Percentiles rank a stretch among this genome's conserved stretches.
phyloP scores from a whole-genome alignment of 2,329 filamentous ascomycete species.

The Xylaria sp. region DNA sequence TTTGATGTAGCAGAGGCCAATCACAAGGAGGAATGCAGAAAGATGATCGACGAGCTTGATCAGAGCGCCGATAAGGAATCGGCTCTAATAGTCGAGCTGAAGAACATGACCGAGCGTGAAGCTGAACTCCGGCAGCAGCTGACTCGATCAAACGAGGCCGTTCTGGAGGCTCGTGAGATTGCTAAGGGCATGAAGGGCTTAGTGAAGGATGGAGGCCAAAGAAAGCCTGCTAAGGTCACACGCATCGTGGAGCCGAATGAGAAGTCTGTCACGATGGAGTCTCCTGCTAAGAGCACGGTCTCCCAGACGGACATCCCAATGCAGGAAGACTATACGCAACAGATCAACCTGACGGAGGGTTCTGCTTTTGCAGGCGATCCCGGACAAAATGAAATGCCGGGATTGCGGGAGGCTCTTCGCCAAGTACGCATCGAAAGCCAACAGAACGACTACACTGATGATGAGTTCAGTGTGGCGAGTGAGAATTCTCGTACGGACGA shows the following conservation, averaged over 20 bases:
- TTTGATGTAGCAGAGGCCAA: conserved; percentile 30
- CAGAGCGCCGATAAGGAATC: conserved; percentile 26
- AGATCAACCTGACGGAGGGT: conserved; percentile 41
- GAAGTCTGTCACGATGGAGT: conserved; percentile 35
- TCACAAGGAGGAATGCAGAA: conserved; percentile 23
- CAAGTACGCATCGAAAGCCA: conserved; percentile 33
- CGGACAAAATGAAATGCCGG: conserved; percentile 31
- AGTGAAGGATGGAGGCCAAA: conserved; percentile 30
- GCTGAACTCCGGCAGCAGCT: conserved; percentile 23
- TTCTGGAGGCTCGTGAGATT: conserved; percentile 28
- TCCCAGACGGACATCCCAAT: conserved; percentile 38
- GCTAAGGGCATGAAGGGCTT: conserved; percentile 29
- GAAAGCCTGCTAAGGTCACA: conserved; percentile 37
- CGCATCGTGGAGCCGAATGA: conserved; percentile 38
- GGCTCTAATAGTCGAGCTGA: conserved; percentile 23
- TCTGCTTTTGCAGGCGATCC: conserved; percentile 39
- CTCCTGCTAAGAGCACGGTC: conserved; percentile 40
- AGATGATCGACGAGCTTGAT: conserved; percentile 29
- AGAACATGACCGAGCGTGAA: conserved; percentile 25
- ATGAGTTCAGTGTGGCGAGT: conserved; percentile 24
- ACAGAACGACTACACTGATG: conserved; percentile 26
- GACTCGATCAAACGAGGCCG: conserved; percentile 19
- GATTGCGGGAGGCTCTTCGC: conserved; percentile 24
- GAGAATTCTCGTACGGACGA: conserved; percentile 31
- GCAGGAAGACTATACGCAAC: conserved; percentile 42